phyloP scores from a whole-genome alignment of 768 basidiomycete species.

The Leccinellum albellum region DNA sequence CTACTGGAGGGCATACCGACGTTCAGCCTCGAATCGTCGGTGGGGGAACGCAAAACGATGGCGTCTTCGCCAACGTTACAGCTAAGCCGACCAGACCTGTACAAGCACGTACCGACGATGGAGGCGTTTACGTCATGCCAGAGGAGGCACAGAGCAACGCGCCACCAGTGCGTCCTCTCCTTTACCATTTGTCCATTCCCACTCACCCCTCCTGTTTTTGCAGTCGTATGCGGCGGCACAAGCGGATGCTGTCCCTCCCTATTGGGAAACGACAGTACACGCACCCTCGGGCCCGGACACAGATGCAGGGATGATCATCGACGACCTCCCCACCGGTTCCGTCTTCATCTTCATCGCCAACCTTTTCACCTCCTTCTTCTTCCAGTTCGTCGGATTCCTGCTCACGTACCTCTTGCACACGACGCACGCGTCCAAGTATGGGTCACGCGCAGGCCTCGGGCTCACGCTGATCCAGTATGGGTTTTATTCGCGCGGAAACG shows the following conservation, averaged over 20 bases:
- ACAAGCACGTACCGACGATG: conserved; percentile 48
- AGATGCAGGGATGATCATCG: conserved; percentile 75
- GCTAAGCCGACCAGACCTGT: conserved; percentile 69
- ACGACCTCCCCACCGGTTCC: conserved; percentile 85
- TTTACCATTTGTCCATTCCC: background rate
- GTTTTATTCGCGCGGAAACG: conserved; percentile 59
- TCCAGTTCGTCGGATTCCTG: conserved; percentile 93
- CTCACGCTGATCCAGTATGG: conserved; percentile 93
- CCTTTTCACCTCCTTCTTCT: conserved; percentile 85
- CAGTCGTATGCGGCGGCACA: conserved; percentile 87
- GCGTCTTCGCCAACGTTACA: conserved; percentile 91
- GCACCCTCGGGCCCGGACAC: conserved; percentile 56
- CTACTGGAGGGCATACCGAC: conserved; percentile 32
- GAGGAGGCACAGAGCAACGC: conserved; percentile 79
- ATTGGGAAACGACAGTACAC: conserved; percentile 96
- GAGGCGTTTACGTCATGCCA: conserved; percentile 61
- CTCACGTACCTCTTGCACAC: conserved; percentile 91
- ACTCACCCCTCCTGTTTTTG: background rate
- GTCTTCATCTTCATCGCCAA: conserved; percentile 71
- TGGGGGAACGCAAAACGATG: conserved; percentile 80
- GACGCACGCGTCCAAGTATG: conserved; percentile 90
- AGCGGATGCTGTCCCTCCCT: conserved; percentile 86
- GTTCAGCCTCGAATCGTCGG: conserved; percentile 40
- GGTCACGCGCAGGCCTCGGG: conserved; percentile 92
- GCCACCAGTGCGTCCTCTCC: conserved; percentile 67